Percentiles rank a stretch among this genome's conserved stretches.
Conservation (phyloP, 352 stramenopile species). For the Phytopythium montanum region DNA sequence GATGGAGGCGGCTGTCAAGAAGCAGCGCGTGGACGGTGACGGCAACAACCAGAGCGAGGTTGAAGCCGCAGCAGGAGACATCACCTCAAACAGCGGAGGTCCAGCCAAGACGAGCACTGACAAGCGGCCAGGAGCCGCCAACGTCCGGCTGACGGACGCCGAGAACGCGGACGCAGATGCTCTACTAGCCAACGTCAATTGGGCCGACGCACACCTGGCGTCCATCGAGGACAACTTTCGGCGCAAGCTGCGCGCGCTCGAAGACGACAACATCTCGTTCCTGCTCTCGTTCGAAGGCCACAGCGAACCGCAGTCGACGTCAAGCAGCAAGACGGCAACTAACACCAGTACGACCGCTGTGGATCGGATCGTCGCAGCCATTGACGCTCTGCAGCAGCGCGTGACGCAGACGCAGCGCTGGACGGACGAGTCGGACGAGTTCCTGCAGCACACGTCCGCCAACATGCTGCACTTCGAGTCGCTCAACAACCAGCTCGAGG, state of each 20-base stretch:
- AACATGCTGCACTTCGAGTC: conserved; percentile 79
- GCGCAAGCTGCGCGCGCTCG: conserved; percentile 49
- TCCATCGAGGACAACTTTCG: conserved; percentile 51
- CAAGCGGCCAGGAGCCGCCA: conserved; percentile 10
- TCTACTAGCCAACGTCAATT: conserved; percentile 52
- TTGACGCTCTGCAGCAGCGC: conserved; percentile 44
- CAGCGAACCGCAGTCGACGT: not conserved
- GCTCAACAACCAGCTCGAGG: conserved; percentile 75
- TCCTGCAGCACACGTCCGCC: conserved; percentile 50
- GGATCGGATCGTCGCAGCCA: conserved; percentile 54
- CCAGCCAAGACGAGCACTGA: not conserved
- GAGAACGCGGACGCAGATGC: conserved; percentile 58
- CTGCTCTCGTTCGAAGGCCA: conserved; percentile 59
- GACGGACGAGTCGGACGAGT: conserved; percentile 60
- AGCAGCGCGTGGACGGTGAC: conserved; percentile 7
- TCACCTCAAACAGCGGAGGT: not conserved
- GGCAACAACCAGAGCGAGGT: not conserved
- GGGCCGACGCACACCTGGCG: conserved; percentile 45
- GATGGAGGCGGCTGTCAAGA: conserved; percentile 37
- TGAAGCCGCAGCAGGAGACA: conserved; percentile 1
- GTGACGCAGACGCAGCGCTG: conserved; percentile 45
- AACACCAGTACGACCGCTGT: conserved; percentile 26
- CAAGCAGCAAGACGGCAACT: not conserved
- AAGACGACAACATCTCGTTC: conserved; percentile 78
- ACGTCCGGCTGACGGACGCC: conserved; percentile 35